Evolutionary conservation across 23 red algal species (phyloP), one percentile per base, ranked within the genome.

Genomic region (Gracilaria vermiculophylla): DNA sequence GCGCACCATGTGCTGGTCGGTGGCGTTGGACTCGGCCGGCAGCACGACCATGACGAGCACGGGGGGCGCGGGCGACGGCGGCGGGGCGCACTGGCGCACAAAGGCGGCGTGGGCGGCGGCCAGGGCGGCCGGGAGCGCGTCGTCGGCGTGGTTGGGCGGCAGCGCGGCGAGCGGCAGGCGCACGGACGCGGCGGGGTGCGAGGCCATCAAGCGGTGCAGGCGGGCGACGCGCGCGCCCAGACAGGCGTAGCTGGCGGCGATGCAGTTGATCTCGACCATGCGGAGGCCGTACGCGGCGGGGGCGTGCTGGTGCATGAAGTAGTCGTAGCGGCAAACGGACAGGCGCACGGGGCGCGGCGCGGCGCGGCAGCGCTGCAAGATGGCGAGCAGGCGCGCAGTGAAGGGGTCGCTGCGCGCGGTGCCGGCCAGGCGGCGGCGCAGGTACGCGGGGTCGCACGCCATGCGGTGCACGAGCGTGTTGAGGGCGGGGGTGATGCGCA

Each of bases 191-290:
- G 40, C 50, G 4, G 70, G 83, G 44, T 80, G 80, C 34, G 53
- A 45, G 66, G 39, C 65, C 0, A 83, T 20, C 27, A 69, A 91
- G 51, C 83, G 75, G 62, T 99, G 97, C 52, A 95, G 71, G 25
- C 35, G 53, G 19, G 56, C 40, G 7, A 82, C 77, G 11, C 54
- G 39, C 7, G 90, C 72, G 25, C 85, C 89, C 16, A 99, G 74
- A 53, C 82, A 87, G 17, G 69, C 93, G 75, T 95, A 99, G 27
- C 89, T 94, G 23, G 92, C 62, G 39, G 97, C 92, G 5, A 99
- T 95, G 27, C 88, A 94, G 51, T 99, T 99, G 21, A 99, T 80
- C 87, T 99, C 97, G 24, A 99, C 92, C 82, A 94, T 92, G 36
- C 82, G 69, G 11, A 98, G 24, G 5, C 9, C n/a, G 27, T 72